A percentile compares a stretch with the other conserved stretches of the same genome.
Evolutionary conservation across 2,329 filamentous ascomycete species (phyloP).

Genomic region (Paecilomyces formosus): DNA sequence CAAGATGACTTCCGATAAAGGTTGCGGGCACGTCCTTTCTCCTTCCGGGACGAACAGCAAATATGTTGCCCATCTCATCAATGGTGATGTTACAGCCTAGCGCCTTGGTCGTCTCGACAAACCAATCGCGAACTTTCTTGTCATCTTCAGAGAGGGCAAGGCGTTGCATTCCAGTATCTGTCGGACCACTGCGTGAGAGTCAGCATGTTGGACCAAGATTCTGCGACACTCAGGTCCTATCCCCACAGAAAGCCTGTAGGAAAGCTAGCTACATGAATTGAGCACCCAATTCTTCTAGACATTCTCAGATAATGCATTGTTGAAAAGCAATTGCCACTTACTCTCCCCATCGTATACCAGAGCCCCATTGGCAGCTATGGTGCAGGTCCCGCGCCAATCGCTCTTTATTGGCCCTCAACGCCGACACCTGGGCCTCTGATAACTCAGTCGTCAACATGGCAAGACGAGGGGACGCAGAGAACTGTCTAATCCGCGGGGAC

Average conservation of each 20-base stretch:
- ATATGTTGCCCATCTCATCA: slow-evolving; percentile 57
- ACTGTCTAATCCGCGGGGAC: background rate
- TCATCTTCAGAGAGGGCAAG: slow-evolving; percentile 65
- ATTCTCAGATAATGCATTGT: background rate
- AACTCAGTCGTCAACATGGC: slow-evolving; percentile 36
- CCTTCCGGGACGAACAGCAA: slow-evolving; percentile 61
- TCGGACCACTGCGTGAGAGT: slow-evolving; percentile 26
- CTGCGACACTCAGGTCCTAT: background rate
- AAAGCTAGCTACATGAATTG: background rate
- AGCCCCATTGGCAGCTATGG: slow-evolving; percentile 59
- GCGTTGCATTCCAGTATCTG: slow-evolving; percentile 70
- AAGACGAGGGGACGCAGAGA: background rate
- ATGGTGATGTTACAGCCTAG: slow-evolving; percentile 61
- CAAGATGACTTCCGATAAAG: slow-evolving; percentile 63
- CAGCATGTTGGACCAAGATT: background rate
- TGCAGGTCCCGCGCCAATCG: slow-evolving; percentile 59
- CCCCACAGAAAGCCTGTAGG: background rate
- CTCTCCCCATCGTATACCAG: slow-evolving; percentile 60
- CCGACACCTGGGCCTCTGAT: slow-evolving; percentile 44
- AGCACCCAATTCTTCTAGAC: background rate
- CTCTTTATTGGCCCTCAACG: slow-evolving; percentile 50
- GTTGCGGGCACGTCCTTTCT: slow-evolving; percentile 52
- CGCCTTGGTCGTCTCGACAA: slow-evolving; percentile 53
- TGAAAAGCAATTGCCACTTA: slow-evolving; percentile 32
- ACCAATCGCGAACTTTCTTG: slow-evolving; percentile 68